These are phyloP conservation scores for Xylariaceae sp. DNA, from an alignment of 2,329 filamentous ascomycete genomes.

Conservation along the genomic window DNA sequence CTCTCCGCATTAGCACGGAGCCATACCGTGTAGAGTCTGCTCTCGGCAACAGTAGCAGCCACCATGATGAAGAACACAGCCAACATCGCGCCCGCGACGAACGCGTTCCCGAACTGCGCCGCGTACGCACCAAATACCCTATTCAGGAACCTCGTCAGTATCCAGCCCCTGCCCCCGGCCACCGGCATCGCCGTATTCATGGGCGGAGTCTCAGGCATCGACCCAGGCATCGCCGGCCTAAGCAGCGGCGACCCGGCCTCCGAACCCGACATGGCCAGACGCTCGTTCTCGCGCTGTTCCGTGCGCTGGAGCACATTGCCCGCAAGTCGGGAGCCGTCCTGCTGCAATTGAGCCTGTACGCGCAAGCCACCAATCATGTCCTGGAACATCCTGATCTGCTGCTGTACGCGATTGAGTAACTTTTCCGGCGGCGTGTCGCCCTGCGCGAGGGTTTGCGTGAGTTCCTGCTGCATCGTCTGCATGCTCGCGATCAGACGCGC, in stretches of 20 bases:
- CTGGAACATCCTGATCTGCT: background rate
- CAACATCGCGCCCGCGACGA: constrained; percentile 2
- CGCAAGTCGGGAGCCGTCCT: background rate
- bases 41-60: constrained; percentile 15
- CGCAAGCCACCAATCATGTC: background rate
- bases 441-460: background rate
- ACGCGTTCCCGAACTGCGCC: background rate
- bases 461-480: background rate
- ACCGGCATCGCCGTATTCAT: no score
- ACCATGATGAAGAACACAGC: constrained; percentile 9
- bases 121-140: background rate
- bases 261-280: no score
- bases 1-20: constrained; percentile 15
- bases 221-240: no score
- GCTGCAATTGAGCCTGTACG: background rate
- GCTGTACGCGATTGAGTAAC: background rate
- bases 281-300: no score
- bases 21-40: constrained; percentile 17
- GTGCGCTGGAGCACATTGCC: background rate
- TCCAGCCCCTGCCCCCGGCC: no score
- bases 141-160: background rate
- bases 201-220: no score
- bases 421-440: background rate
- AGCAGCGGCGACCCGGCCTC: no score
- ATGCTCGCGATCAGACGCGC: background rate